Percentiles rank a stretch among this genome's conserved stretches.
These are phyloP conservation scores for Solanum etuberosum DNA, from an alignment of 257 asterid genomes.

Conservation along the genomic window DNA sequence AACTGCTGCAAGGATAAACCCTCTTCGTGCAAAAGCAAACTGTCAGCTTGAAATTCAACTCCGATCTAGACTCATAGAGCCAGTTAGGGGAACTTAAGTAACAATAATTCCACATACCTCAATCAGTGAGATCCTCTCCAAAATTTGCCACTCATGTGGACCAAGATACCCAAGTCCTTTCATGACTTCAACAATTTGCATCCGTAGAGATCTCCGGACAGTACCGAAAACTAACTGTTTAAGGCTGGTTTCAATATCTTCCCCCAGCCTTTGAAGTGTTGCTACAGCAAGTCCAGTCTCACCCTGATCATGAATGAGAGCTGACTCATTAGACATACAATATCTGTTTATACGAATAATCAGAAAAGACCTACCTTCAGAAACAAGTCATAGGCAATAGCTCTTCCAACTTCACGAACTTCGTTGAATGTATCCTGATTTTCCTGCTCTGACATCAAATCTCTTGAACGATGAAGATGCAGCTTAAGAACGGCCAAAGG, in stretches of 20 bases:
- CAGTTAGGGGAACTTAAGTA: slow-evolving; percentile 10
- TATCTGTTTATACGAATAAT: slow-evolving; percentile 1
- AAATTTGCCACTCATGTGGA: slow-evolving; percentile 58
- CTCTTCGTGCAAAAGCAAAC: slow-evolving; percentile 52
- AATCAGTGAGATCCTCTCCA: slow-evolving; percentile 68
- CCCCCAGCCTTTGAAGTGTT: slow-evolving; percentile 95
- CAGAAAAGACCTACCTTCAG: slow-evolving; percentile 52
- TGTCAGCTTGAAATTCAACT: slow-evolving; percentile 37
- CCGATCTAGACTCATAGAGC: slow-evolving; percentile 5
- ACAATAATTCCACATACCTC: slow-evolving; percentile 53
- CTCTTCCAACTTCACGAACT: slow-evolving; percentile 79
- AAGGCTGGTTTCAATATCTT: slow-evolving; percentile 73
- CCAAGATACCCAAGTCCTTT: slow-evolving; percentile 57
- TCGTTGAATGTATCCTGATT: slow-evolving; percentile 70
- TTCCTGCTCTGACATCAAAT: slow-evolving; percentile 45
- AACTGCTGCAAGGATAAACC: slow-evolving; percentile 91
- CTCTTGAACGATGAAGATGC: slow-evolving; percentile 66
- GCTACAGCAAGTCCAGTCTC: slow-evolving; percentile 81
- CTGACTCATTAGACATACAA: slow-evolving; percentile 13
- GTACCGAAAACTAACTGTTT: slow-evolving; percentile 80
- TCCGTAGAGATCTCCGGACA: slow-evolving; percentile 78
- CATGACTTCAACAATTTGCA: slow-evolving; percentile 73
- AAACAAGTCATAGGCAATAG: slow-evolving; percentile 80
- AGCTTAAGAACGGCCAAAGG: slow-evolving; percentile 93
- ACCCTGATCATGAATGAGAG: slow-evolving; percentile 43